Evolutionary conservation across 2,329 filamentous ascomycete genomes (phyloP).

Genomic region (Tympanopsis confertula): DNA sequence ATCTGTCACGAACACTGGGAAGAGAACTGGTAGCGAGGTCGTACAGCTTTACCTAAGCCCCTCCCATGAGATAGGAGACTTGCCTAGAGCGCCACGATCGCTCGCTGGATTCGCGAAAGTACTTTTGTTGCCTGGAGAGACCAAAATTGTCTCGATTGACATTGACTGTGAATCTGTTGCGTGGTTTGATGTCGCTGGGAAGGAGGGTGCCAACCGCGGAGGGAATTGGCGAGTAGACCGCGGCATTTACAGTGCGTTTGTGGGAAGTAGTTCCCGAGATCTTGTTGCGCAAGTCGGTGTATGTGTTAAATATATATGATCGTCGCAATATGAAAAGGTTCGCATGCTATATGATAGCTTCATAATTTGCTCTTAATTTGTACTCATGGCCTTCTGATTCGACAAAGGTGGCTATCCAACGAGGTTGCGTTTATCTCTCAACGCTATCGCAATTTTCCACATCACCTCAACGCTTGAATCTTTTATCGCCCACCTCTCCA

Average conservation of each 20-base stretch:
- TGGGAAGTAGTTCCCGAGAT: constrained; percentile 6
- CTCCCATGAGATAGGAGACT: too few relatives aligned
- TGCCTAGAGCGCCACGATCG: constrained; percentile 5
- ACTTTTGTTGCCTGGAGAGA: constrained; percentile 1
- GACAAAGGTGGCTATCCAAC: too few relatives aligned
- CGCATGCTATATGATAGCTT: too few relatives aligned
- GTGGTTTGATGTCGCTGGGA: constrained; percentile 6
- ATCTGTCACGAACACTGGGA: constrained; percentile 5
- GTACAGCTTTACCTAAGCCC: constrained; percentile 3
- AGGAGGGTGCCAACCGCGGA: not conserved
- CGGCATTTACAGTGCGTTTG: constrained; percentile 4
- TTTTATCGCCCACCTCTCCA: too few relatives aligned
- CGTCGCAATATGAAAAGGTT: too few relatives aligned
- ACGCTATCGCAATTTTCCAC: too few relatives aligned
- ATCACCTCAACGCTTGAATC: too few relatives aligned
- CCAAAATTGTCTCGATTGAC: not conserved
- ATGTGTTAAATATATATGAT: constrained; percentile 3
- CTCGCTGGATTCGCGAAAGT: constrained; percentile 7
- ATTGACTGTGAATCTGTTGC: constrained; percentile 1
- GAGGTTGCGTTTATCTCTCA: too few relatives aligned
- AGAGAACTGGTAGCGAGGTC: constrained; percentile 4
- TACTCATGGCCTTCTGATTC: too few relatives aligned
- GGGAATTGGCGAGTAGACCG: constrained; percentile 7
- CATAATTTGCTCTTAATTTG: too few relatives aligned
- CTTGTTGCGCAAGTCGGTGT: constrained; percentile 1